Conservation (phyloP, 495 filamentous ascomycete species). For the Penicillium desertorum region DNA sequence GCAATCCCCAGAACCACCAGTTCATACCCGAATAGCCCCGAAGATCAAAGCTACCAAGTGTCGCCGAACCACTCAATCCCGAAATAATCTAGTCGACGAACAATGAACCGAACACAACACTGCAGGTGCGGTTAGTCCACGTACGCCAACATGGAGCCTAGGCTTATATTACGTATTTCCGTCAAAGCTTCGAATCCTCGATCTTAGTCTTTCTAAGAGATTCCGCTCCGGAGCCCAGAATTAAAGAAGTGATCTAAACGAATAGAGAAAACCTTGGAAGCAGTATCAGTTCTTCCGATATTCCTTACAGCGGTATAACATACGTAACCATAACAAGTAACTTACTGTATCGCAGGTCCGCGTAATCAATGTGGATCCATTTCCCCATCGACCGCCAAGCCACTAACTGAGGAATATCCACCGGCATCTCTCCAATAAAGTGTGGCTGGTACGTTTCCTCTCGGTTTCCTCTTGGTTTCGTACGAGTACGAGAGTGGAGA, state of each 20-base stretch:
- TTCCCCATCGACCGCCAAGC: slow-evolving; percentile 14
- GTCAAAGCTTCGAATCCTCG: background rate
- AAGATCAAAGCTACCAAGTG: background rate
- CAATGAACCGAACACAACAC: background rate
- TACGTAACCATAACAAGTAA: background rate
- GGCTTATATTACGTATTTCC: background rate
- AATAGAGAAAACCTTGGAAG: background rate
- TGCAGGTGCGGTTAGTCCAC: background rate
- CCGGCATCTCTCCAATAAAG: slow-evolving; percentile 9
- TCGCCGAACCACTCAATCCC: background rate
- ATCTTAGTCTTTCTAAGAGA: background rate
- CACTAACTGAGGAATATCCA: slow-evolving; percentile 14
- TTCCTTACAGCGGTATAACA: background rate
- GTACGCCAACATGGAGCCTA: background rate
- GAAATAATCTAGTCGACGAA: background rate
- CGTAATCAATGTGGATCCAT: background rate
- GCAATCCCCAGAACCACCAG: background rate
- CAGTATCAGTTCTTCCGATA: background rate
- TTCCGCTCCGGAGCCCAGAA: background rate
- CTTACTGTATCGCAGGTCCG: background rate
- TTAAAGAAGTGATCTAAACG: background rate
- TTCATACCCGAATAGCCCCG: too few relatives aligned
- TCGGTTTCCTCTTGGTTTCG: slow-evolving; percentile 1
- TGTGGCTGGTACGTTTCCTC: slow-evolving; percentile 1
- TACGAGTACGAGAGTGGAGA: slow-evolving; percentile 17